Evolutionary conservation across 331 rosid species (phyloP).

Genomic region (Quercus phellos): DNA sequence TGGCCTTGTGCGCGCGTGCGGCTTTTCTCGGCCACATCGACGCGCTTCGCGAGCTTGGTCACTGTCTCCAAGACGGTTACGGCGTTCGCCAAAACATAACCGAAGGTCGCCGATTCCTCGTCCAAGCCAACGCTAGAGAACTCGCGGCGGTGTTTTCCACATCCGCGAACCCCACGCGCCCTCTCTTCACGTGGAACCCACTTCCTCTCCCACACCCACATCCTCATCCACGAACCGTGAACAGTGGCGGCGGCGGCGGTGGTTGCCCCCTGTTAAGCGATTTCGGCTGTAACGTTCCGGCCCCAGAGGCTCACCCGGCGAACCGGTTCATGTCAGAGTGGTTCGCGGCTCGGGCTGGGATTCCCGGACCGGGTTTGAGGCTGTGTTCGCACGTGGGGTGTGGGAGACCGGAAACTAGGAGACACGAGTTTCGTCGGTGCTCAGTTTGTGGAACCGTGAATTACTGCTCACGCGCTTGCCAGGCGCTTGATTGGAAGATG

Average conservation of each 20-base stretch:
- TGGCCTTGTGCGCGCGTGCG: slow-evolving; percentile 89
- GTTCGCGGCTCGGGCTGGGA: slow-evolving; percentile 40
- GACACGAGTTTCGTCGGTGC: slow-evolving; percentile 87
- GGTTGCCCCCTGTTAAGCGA: slow-evolving; percentile 81
- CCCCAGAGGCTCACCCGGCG: slow-evolving; percentile 72
- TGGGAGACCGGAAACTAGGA: slow-evolving; percentile 83
- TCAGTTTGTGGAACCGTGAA: slow-evolving; percentile 92
- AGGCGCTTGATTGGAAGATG: slow-evolving; percentile 93
- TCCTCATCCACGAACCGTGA: slow-evolving; percentile 36
- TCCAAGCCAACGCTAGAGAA: slow-evolving; percentile 90
- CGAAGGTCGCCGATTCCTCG: slow-evolving; percentile 81
- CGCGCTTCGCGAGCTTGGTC: slow-evolving; percentile 89
- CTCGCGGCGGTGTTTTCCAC: slow-evolving; percentile 66
- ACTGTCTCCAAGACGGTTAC: slow-evolving; percentile 96
- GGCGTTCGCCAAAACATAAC: slow-evolving; percentile 81
- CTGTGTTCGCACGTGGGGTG: slow-evolving; percentile 84
- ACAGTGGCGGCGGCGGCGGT: slow-evolving; percentile 44
- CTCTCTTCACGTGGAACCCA: slow-evolving; percentile 41
- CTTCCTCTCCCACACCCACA: slow-evolving; percentile 27
- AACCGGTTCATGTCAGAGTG: slow-evolving; percentile 69
- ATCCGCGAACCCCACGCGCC: slow-evolving; percentile 18
- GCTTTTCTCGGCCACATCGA: slow-evolving; percentile 92
- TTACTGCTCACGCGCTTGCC: slow-evolving; percentile 96
- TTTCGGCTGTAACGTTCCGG: slow-evolving; percentile 92
- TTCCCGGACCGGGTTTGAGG: slow-evolving; percentile 53